Base-by-base conservation (phyloP, 177 flowering plant species). In the Vitis hybrid region DNA sequence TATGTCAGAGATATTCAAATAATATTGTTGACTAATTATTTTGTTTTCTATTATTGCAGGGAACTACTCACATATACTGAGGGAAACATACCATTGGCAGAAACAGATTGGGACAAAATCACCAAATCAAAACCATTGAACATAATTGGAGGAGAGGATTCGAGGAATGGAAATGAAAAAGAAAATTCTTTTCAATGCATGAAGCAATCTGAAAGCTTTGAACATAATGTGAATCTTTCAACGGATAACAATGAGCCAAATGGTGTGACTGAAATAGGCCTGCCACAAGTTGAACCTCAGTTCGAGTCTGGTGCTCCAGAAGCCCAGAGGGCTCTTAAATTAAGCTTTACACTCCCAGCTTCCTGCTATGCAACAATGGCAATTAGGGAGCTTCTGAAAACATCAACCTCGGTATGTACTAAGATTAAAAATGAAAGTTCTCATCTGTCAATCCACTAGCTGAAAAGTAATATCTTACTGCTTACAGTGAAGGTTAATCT, bases 291-390 rank as follows among this genome's bases (percentile, higher is more conserved):
- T 49, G 79, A 80, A 22, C 60, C 77, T 58, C 11, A 31, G 4
- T 38, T 50, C 19, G 56, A 31, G 67, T 70, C 87, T 70, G 76
- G 73, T 63, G 51, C 75, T 55, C 76, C 70, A 66, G 72, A 76
- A 61, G 18, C 66, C 22, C 92, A 88, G 67, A 77, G 57, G 64
- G 98, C 98, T 68, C 82, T 95, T 31, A 93, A 93, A 77, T 71
- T 95, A 73, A 77, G 87, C 67, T 87, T 95, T 64, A 93, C 93
- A 33, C 90, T 95, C 59, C 93, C 99, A 24, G 50, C 98, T 66
- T 95, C 99, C 70, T 86, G 92, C 78, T 95, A 95, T 79, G 99
- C 97, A 18, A 95, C 99, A 63, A 92, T 95, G 97, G 99, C 98
- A 67, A 87, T 94, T 73, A 88, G 98, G 81, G 98, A 94, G 88